These are phyloP conservation scores for Fomitopsis schrenkii DNA, from an alignment of 1,284 basidiomycete genomes.

Conservation along the genomic window DNA sequence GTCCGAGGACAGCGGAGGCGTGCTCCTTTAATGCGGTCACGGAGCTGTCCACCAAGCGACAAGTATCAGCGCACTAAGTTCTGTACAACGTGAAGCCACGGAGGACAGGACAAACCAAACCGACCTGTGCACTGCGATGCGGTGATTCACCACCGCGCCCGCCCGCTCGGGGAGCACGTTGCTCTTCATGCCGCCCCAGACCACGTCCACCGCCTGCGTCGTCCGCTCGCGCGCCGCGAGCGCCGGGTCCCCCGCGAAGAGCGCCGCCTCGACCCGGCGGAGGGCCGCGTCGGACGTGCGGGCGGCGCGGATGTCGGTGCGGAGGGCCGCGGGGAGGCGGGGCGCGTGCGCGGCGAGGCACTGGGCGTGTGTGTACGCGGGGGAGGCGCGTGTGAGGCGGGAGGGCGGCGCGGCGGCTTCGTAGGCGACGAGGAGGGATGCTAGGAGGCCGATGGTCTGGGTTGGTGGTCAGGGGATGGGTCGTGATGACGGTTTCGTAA, in stretches of 20 bases:
- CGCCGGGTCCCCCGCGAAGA: constrained; percentile 25
- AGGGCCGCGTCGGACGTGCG: constrained; percentile 38
- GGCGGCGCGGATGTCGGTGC: constrained; percentile 32
- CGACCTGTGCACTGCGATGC: constrained; percentile 41
- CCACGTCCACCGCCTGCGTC: constrained; percentile 67
- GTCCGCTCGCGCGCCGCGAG: constrained; percentile 45
- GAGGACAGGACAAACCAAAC: constrained; percentile 1
- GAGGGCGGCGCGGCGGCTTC: constrained; percentile 38
- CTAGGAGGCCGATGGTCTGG: constrained; percentile 53
- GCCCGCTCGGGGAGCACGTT: constrained; percentile 50
- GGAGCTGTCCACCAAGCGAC: constrained; percentile 26
- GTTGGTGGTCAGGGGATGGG: not conserved
- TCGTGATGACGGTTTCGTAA: not conserved
- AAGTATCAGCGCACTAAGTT: not conserved
- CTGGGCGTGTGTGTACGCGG: constrained; percentile 35
- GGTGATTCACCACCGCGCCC: constrained; percentile 50
- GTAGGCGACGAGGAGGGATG: constrained; percentile 36
- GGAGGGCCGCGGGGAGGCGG: constrained; percentile 14
- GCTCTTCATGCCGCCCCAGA: constrained; percentile 65
- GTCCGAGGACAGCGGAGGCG: constrained; percentile 34
- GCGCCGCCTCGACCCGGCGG: constrained; percentile 33
- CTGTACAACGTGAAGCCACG: constrained; percentile 22
- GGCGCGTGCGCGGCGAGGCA: constrained; percentile 23
- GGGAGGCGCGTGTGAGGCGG: constrained; percentile 37
- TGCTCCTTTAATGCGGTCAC: constrained; percentile 38